Conservation (phyloP, 495 filamentous ascomycete genomes). For the Aspergillus campestris region DNA sequence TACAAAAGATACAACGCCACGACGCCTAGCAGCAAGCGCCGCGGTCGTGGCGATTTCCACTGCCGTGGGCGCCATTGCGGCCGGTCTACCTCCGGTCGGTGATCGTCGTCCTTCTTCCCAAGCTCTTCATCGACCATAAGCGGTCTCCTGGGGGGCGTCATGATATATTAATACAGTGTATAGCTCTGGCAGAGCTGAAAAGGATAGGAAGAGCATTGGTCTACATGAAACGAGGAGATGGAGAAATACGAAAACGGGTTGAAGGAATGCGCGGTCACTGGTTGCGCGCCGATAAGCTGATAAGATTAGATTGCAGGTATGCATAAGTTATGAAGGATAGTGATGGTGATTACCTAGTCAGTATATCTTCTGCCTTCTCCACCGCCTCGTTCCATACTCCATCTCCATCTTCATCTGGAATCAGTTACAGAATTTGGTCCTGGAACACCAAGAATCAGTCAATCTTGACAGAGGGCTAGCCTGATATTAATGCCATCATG, state of each 20-base stretch:
- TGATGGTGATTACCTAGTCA: background rate
- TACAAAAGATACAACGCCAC: constrained; percentile 37
- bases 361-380: background rate
- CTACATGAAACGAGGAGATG: constrained; percentile 1
- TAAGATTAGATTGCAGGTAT: too few relatives aligned
- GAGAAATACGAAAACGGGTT: background rate
- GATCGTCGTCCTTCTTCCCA: constrained; percentile 63
- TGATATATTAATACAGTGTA: constrained; percentile 16
- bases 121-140: constrained; percentile 55
- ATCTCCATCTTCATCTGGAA: background rate
- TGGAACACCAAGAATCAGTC: too few relatives aligned
- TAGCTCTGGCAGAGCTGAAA: constrained; percentile 13
- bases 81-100: constrained; percentile 27
- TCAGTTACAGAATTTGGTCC: background rate
- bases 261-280: background rate
- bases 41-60: constrained; percentile 32
- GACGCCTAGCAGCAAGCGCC: constrained; percentile 35
- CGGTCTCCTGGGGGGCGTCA: constrained; percentile 37
- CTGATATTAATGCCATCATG: too few relatives aligned
- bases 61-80: constrained; percentile 17
- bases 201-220: constrained; percentile 6
- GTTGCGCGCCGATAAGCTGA: background rate
- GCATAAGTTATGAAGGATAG: background rate
- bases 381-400: background rate
- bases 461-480: too few relatives aligned